Evolutionary conservation across 345 rosid species (phyloP).

Genomic region (Sonneratia caseolaris): DNA sequence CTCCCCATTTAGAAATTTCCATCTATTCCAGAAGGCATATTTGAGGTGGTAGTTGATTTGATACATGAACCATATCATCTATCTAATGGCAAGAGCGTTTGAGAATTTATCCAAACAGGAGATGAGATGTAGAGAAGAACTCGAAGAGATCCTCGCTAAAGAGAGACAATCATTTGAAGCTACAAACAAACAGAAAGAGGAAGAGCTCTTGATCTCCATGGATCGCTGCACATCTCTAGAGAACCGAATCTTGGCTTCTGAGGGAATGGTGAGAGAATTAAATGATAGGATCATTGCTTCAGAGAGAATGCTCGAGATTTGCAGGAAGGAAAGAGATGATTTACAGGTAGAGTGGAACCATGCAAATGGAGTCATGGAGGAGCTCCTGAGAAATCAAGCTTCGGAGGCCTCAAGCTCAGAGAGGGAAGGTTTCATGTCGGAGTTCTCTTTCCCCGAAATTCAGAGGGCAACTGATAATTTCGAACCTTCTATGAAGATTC

Average conservation of each 20-base stretch:
- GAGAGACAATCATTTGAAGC: not conserved
- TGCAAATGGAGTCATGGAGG: slow-evolving; percentile 18
- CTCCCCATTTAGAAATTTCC: not conserved
- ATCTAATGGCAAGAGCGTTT: not conserved
- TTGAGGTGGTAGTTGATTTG: not conserved
- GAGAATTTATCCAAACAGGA: slow-evolving; percentile 4
- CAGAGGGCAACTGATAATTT: slow-evolving; percentile 25
- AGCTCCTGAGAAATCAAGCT: slow-evolving; percentile 18
- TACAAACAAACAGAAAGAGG: slow-evolving; percentile 26
- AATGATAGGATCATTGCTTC: slow-evolving; percentile 10
- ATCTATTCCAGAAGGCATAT: not conserved
- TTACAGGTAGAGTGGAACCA: slow-evolving; percentile 23
- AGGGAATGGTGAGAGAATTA: slow-evolving; percentile 8
- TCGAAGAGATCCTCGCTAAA: slow-evolving; percentile 18
- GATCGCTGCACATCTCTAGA: slow-evolving; percentile 8
- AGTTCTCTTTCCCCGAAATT: slow-evolving; percentile 23
- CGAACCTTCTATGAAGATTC: slow-evolving; percentile 21
- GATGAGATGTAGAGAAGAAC: slow-evolving; percentile 17
- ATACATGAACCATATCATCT: not conserved
- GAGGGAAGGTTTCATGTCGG: slow-evolving; percentile 11
- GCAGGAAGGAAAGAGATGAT: slow-evolving; percentile 17
- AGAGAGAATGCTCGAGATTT: slow-evolving; percentile 13
- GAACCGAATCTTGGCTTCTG: slow-evolving; percentile 4
- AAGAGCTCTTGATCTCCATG: slow-evolving; percentile 24
- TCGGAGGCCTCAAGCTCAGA: slow-evolving; percentile 15